These are phyloP conservation scores for Starmerella powellii DNA, from an alignment of 805 yeast genomes.

Conservation along the genomic window DNA sequence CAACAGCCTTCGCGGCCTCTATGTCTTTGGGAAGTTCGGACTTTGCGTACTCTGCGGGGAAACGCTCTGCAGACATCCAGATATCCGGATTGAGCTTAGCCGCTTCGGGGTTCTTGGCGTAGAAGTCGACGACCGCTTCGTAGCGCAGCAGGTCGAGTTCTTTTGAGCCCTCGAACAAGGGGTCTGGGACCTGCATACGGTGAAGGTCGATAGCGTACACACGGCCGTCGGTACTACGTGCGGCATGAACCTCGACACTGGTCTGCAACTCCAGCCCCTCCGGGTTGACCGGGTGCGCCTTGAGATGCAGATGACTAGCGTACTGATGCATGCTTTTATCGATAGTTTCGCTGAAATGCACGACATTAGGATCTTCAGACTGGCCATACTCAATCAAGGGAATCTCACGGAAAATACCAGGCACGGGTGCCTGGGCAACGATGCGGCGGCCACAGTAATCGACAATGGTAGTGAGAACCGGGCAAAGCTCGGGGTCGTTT, in stretches of 20 bases:
- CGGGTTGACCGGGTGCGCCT: slow-evolving; percentile 47
- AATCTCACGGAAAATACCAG: slow-evolving; percentile 58
- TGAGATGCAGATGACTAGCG: slow-evolving; percentile 67
- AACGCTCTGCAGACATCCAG: slow-evolving; percentile 35
- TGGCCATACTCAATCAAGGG: slow-evolving; percentile 62
- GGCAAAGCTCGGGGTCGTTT: slow-evolving; percentile 51
- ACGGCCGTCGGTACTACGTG: slow-evolving; percentile 74
- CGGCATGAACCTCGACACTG: slow-evolving; percentile 73
- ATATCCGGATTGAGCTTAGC: slow-evolving; percentile 67
- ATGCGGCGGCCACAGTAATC: slow-evolving; percentile 84
- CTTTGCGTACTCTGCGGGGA: slow-evolving; percentile 30
- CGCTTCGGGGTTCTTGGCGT: slow-evolving; percentile 33
- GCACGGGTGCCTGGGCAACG: slow-evolving; percentile 89
- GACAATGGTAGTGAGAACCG: slow-evolving; percentile 70
- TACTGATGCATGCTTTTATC: slow-evolving; percentile 45
- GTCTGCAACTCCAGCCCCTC: slow-evolving; percentile 43
- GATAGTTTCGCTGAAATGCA: slow-evolving; percentile 43
- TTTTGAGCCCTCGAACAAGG: slow-evolving; percentile 48
- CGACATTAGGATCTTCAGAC: slow-evolving; percentile 44
- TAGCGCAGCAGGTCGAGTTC: slow-evolving; percentile 61
- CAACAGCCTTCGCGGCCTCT: slow-evolving; percentile 54
- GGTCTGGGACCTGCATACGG: slow-evolving; percentile 74
- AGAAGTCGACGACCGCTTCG: slow-evolving; percentile 58
- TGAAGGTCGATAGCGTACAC: slow-evolving; percentile 73
- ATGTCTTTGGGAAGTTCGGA: slow-evolving; percentile 36